A percentile compares a stretch with the other conserved stretches of the same genome.
Conservation (phyloP, 2,329 filamentous ascomycete species). For the Clathrospora elynae region DNA sequence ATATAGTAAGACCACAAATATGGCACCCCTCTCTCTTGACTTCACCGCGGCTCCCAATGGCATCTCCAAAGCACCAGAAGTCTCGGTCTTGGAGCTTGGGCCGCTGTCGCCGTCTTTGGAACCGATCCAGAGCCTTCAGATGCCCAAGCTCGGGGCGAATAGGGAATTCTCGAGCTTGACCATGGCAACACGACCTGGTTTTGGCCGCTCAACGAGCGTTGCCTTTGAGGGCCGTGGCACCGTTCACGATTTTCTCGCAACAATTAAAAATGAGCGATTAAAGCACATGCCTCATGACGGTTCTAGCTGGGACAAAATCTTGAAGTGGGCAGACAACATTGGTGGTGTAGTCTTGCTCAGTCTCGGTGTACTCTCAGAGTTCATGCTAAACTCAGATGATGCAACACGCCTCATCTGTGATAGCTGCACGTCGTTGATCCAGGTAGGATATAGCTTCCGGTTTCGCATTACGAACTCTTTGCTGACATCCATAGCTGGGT, state of each 20-base stretch:
- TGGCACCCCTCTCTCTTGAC: conserved; percentile 19
- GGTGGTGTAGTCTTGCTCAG: conserved; percentile 43
- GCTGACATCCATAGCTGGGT: conserved; percentile 16
- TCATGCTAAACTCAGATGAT: conserved; percentile 39
- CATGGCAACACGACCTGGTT: conserved; percentile 9
- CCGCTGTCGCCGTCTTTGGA: conserved; percentile 20
- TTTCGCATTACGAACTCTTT: not conserved
- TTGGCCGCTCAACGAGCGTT: conserved; percentile 24
- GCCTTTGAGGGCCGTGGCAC: conserved; percentile 28
- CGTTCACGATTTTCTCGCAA: conserved; percentile 41
- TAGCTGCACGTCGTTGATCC: conserved; percentile 49
- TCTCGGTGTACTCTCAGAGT: conserved; percentile 37
- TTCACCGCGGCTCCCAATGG: conserved; percentile 11
- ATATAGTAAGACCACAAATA: conserved; percentile 5
- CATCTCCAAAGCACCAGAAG: conserved; percentile 7
- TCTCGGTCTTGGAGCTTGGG: conserved; percentile 13
- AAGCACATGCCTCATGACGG: conserved; percentile 48
- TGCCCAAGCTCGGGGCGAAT: conserved; percentile 20
- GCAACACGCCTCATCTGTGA: conserved; percentile 53
- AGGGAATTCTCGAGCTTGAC: conserved; percentile 17
- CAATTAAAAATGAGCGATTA: conserved; percentile 45
- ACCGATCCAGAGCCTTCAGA: conserved; percentile 10
- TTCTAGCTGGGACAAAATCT: conserved; percentile 49
- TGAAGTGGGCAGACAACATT: conserved; percentile 51
- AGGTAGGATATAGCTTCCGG: conserved; percentile 35